phyloP scores from a whole-genome alignment of 306 rosid genomes.

The Geum urbanum region DNA sequence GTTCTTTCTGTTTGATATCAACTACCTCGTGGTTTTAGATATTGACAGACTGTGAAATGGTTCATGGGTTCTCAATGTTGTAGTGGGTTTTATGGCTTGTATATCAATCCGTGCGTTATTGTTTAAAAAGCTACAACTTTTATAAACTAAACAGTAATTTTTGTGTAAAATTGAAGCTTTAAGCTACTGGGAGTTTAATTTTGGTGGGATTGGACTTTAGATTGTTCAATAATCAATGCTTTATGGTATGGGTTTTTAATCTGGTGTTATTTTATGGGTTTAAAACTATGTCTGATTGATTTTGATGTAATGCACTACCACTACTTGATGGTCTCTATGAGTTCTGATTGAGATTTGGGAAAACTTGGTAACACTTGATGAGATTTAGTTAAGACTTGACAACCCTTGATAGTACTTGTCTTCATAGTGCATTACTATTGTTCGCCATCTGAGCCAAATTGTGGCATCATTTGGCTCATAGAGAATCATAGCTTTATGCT shows the following conservation, averaged over 20 bases:
- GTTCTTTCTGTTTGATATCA: too few species aligned
- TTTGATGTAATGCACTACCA: too few species aligned
- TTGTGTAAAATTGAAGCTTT: neutral
- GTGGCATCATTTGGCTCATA: neutral
- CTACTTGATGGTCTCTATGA: too few species aligned
- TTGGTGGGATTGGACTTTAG: neutral
- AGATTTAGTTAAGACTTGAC: too few species aligned
- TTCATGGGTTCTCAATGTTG: neutral
- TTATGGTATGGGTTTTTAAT: neutral
- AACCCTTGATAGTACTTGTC: neutral
- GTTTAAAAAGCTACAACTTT: neutral
- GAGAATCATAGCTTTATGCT: neutral
- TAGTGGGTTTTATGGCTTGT: neutral
- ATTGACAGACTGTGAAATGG: constrained; percentile 4
- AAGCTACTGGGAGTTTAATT: neutral
- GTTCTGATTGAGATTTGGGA: too few species aligned
- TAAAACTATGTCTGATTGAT: neutral
- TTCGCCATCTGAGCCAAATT: neutral
- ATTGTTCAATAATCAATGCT: neutral
- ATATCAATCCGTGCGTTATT: neutral
- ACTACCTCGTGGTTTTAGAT: too few species aligned
- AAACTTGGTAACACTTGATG: too few species aligned
- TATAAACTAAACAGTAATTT: neutral
- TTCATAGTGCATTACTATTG: neutral
- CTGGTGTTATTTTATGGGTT: neutral